phyloP scores from a whole-genome alignment of 1,284 basidiomycete species.

The Irpex sp. region DNA sequence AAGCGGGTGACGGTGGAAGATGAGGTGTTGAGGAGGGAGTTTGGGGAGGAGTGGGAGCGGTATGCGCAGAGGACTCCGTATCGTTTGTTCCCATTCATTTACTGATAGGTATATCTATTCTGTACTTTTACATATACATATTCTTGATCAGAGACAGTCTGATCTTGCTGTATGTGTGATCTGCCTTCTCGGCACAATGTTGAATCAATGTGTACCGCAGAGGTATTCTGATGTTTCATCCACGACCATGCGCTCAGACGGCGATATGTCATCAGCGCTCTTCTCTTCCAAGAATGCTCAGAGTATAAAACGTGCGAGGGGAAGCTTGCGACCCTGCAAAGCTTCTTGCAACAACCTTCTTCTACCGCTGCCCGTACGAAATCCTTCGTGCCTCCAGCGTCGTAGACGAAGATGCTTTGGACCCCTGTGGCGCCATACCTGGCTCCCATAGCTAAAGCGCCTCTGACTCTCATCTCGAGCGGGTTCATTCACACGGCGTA shows the following conservation, averaged over 20 bases:
- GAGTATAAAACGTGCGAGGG: background rate
- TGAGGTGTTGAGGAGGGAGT: background rate
- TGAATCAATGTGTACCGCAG: too few species aligned
- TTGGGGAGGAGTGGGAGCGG: slow-evolving; percentile 5
- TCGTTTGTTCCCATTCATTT: slow-evolving; percentile 3
- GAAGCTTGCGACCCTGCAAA: background rate
- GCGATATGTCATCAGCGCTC: background rate
- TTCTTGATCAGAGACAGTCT: too few species aligned
- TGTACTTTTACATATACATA: too few species aligned
- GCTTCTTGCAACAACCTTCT: background rate
- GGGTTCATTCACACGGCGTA: background rate
- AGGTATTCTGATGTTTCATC: too few species aligned
- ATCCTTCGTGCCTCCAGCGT: background rate
- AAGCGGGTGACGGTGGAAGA: background rate
- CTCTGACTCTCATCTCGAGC: background rate
- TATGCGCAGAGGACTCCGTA: slow-evolving; percentile 6
- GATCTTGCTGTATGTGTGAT: too few species aligned
- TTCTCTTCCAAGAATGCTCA: background rate
- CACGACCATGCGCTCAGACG: too few species aligned
- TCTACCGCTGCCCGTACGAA: background rate
- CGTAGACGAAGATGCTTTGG: background rate
- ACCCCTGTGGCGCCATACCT: background rate
- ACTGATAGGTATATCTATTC: background rate
- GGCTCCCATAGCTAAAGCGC: background rate
- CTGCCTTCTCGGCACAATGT: too few species aligned